Percentiles rank a stretch among this genome's conserved stretches.
phyloP scores from a whole-genome alignment of 371 early-diverging fungal genomes.

The Dipsacomyces acuminosporus region DNA sequence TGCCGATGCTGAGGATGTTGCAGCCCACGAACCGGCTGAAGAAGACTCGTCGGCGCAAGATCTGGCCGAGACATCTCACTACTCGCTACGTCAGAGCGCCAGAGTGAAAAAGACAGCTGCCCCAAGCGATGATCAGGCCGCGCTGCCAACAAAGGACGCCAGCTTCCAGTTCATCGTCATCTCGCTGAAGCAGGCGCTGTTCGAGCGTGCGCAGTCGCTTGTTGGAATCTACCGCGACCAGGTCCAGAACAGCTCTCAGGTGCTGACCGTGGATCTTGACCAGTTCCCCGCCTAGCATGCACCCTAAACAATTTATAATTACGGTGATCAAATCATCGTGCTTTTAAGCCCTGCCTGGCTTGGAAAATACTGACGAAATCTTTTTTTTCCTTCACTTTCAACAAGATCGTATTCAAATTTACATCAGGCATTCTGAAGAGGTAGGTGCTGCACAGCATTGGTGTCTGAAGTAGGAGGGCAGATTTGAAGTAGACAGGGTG shows the following conservation, averaged over 20 bases:
- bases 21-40: constrained; percentile 1
- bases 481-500: no score
- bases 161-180: constrained; percentile 97
- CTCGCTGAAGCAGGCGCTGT: constrained; percentile 92
- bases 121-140: not conserved
- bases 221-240: constrained; percentile 98
- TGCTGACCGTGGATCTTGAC: constrained; percentile 67
- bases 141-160: constrained; percentile 4
- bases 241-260: constrained; percentile 71
- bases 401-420: no score
- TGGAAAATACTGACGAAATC: no score
- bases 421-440: no score
- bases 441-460: no score
- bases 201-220: constrained; percentile 90
- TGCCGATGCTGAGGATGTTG: constrained; percentile 1
- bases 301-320: constrained; percentile 1
- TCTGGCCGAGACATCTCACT: constrained; percentile 20
- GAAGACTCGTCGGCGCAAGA: not conserved
- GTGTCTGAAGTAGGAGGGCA: no score
- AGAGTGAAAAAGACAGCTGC: constrained; percentile 18
- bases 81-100: constrained; percentile 26
- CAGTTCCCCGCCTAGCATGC: constrained; percentile 27
- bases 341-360: no score
- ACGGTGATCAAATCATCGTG: not conserved
- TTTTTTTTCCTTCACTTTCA: no score